phyloP scores from a whole-genome alignment of 192 early-diverging fungal genomes.

The Fimicolochytrium jonesii region DNA sequence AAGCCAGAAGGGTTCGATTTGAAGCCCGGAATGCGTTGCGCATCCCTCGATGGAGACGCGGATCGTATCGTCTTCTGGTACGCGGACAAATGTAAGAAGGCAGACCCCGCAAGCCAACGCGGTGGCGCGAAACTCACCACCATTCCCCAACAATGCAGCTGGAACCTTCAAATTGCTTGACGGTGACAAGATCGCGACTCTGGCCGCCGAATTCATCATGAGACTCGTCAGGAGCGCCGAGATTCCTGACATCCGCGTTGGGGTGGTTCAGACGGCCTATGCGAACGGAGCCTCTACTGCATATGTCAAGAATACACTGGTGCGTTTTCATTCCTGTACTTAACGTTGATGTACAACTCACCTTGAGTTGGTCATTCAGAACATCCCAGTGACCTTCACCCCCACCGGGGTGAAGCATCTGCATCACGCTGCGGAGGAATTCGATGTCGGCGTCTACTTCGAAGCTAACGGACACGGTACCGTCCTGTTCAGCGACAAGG shows the following conservation, averaged over 20 bases:
- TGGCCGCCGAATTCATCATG: slow-evolving; percentile 92
- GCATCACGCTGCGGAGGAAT: slow-evolving; percentile 96
- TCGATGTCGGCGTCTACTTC: slow-evolving; percentile 99
- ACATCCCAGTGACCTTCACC: slow-evolving; percentile 93
- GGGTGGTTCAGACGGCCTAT: slow-evolving; percentile 98
- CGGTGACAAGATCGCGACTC: slow-evolving; percentile 97
- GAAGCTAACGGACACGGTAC: slow-evolving; percentile 99
- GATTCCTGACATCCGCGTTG: slow-evolving; percentile 74
- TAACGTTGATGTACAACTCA: background rate
- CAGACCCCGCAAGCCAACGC: too few species aligned
- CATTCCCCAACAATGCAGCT: too few species aligned
- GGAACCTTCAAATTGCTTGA: slow-evolving; percentile 86
- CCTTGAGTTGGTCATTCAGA: slow-evolving; percentile 31
- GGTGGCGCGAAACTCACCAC: too few species aligned
- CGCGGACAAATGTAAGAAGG: slow-evolving; percentile 57
- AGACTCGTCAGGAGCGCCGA: slow-evolving; percentile 79
- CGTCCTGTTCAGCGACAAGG: slow-evolving; percentile 83
- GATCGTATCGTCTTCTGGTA: slow-evolving; percentile 98
- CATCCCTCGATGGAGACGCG: slow-evolving; percentile 96
- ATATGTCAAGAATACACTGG: slow-evolving; percentile 86
- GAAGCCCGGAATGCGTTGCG: slow-evolving; percentile 65
- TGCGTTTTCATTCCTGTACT: slow-evolving; percentile 29
- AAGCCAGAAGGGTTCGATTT: slow-evolving; percentile 68
- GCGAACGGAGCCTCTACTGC: slow-evolving; percentile 95
- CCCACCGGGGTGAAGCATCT: slow-evolving; percentile 98